Base-by-base conservation (phyloP, 164 flowering plant genomes). In the Liriodendron chinense region DNA sequence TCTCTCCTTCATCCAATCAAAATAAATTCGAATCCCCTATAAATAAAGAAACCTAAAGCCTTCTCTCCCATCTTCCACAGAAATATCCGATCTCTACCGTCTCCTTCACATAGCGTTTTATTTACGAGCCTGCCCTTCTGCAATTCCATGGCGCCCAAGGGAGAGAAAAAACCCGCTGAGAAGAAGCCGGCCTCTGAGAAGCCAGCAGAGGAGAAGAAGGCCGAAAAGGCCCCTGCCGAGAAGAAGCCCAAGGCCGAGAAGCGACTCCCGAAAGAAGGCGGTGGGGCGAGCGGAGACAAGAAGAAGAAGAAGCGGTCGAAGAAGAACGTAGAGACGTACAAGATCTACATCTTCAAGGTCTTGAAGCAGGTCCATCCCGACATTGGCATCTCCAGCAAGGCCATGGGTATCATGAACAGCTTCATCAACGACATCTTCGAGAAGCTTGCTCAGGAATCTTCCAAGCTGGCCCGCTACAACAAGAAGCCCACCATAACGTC, bases 381-480 rank as follows among this genome's bases (percentile, higher is more conserved):
- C 50, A 76, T 80, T 49, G 82, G 79, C 64, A 80, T 76, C 71
- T 80, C 82, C 21, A 72, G 74, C 63, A 72, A 75, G 9, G 80
- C 80, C 18, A 68, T 67, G 72, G 80, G 76, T 22, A 25, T 75
- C 13, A 69, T 70, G 34, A 68, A 61, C 47, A 75, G 76, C 34
- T 75, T 75, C 72, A 75, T 75, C 77, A 75, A 75, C 18, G 77
- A 75, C 57, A 83, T 83, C 74, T 84, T 84, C 53, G 86, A 84
- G 82, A 82, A 82, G 75, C 84, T 84, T 2, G 89, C 87, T 0
- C 83, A 80, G 84, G 89, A 86, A 53, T 53, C 89, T 0, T 83
- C 89, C 2, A 67, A 76, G 47, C 78, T 86, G 21, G 78, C 80
- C 0, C 21, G 78, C 18, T 77, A 77, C 73, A 80, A 80, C 73